Conservation (phyloP, 23 red algal genomes). For the Gracilaria vermiculophylla region DNA sequence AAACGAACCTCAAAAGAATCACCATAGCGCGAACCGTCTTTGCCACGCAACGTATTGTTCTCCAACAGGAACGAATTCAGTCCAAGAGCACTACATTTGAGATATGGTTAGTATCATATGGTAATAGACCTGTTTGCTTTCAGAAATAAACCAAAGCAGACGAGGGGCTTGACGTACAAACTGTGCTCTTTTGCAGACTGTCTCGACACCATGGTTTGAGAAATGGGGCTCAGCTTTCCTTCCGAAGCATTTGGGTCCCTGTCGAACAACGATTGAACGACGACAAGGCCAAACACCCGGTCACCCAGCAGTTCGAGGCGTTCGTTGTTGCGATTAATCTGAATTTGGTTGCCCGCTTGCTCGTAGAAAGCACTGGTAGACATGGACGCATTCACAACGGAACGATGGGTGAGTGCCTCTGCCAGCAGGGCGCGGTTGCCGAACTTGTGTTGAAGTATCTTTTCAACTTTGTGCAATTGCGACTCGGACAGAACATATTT, state of each 20-base stretch:
- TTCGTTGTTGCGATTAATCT: constrained; percentile 26
- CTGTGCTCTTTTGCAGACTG: background rate
- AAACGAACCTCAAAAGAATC: constrained; percentile 54
- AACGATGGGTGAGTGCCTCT: constrained; percentile 45
- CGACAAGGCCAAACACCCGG: constrained; percentile 26
- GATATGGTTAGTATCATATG: background rate
- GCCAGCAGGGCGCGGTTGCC: constrained; percentile 23
- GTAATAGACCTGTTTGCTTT: too few species aligned
- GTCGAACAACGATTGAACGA: constrained; percentile 3
- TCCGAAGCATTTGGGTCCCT: background rate
- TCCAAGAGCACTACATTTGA: background rate
- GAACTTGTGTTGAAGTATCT: constrained; percentile 38
- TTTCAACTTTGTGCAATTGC: background rate
- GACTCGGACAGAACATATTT: background rate
- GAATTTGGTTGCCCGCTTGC: background rate
- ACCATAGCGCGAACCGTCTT: constrained; percentile 36
- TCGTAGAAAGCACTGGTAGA: background rate
- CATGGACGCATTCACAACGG: constrained; percentile 16
- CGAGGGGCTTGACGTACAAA: background rate
- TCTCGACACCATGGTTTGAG: constrained; percentile 16
- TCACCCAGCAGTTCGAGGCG: constrained; percentile 43
- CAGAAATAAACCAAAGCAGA: background rate
- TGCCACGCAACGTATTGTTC: background rate
- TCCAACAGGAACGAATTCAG: constrained; percentile 19
- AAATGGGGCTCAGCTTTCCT: constrained; percentile 15